phyloP scores from a whole-genome alignment of 1,139 yeast genomes.

The Yamadazyma mexicana region DNA sequence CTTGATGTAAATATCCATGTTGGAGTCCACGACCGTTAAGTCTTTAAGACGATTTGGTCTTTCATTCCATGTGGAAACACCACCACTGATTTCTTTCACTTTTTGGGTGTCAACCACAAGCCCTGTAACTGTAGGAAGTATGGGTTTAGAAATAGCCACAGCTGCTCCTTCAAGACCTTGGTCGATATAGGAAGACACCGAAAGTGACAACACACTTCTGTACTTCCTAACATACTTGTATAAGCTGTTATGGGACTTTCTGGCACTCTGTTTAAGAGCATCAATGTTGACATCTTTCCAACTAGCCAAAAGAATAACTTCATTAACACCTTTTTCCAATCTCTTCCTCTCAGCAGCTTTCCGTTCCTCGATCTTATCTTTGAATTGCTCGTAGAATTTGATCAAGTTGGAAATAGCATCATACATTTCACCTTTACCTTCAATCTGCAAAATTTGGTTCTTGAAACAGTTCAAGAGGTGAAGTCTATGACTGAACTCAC shows the following conservation, averaged over 20 bases:
- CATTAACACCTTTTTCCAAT: slow-evolving; percentile 78
- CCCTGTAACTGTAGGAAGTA: slow-evolving; percentile 17
- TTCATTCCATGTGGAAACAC: slow-evolving; percentile 46
- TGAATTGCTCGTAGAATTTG: slow-evolving; percentile 67
- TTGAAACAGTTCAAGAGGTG: slow-evolving; percentile 62
- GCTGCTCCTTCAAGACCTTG: slow-evolving; percentile 45
- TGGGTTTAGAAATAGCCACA: slow-evolving; percentile 8
- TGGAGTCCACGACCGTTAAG: slow-evolving; percentile 48
- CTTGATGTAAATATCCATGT: slow-evolving; percentile 51
- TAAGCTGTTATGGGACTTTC: slow-evolving; percentile 78
- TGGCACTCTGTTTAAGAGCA: slow-evolving; percentile 91
- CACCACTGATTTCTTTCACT: slow-evolving; percentile 17
- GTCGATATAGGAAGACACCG: slow-evolving; percentile 60
- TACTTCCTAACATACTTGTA: slow-evolving; percentile 85
- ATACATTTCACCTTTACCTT: slow-evolving; percentile 20
- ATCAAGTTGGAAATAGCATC: slow-evolving; percentile 62
- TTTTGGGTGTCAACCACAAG: slow-evolving; percentile 17
- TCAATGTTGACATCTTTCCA: slow-evolving; percentile 97
- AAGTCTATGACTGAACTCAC: slow-evolving; percentile 67
- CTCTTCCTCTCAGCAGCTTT: slow-evolving; percentile 48
- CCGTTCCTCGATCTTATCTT: slow-evolving; percentile 43
- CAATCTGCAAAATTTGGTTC: slow-evolving; percentile 39
- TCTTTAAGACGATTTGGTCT: slow-evolving; percentile 60
- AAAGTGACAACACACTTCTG: slow-evolving; percentile 58
- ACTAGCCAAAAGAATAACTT: slow-evolving; percentile 84